phyloP scores from a whole-genome alignment of 768 basidiomycete genomes.

The Mycena leptocephala region DNA sequence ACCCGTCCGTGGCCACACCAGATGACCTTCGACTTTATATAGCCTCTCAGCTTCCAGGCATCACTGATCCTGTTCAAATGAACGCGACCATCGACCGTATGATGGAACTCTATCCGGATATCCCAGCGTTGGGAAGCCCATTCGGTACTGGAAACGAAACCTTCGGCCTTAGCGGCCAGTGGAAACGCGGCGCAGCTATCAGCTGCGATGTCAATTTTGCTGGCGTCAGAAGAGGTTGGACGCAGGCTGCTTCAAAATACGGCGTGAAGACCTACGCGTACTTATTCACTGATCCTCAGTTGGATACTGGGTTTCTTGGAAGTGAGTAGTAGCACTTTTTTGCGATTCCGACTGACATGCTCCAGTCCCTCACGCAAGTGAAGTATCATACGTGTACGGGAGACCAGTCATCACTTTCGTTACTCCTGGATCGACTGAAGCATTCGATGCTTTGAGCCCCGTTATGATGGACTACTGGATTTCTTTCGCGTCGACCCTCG shows the following conservation, averaged over 20 bases:
- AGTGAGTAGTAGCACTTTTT: slow-evolving; percentile 31
- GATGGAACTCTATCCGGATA: slow-evolving; percentile 57
- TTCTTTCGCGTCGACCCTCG: slow-evolving; percentile 58
- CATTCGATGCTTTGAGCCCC: slow-evolving; percentile 43
- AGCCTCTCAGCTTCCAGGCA: slow-evolving; percentile 38
- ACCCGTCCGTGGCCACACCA: slow-evolving; percentile 39
- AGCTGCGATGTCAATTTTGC: slow-evolving; percentile 17
- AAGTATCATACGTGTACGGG: slow-evolving; percentile 50
- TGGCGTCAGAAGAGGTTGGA: slow-evolving; percentile 48
- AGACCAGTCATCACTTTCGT: slow-evolving; percentile 4
- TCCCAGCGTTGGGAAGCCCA: slow-evolving; percentile 59
- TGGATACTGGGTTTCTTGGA: slow-evolving; percentile 36
- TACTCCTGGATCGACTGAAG: slow-evolving; percentile 30
- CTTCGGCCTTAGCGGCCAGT: slow-evolving; percentile 55
- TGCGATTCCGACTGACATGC: too few species aligned
- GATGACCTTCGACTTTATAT: slow-evolving; percentile 37
- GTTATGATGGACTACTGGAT: slow-evolving; percentile 62
- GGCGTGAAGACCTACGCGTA: slow-evolving; percentile 54
- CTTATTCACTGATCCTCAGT: slow-evolving; percentile 53
- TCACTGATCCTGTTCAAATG: slow-evolving; percentile 33
- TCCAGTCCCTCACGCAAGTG: slow-evolving; percentile 48
- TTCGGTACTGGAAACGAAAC: slow-evolving; percentile 58
- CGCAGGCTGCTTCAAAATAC: slow-evolving; percentile 46
- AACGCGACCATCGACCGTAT: slow-evolving; percentile 38
- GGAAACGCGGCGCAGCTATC: slow-evolving; percentile 51